Conservation (phyloP, 2,329 filamentous ascomycete genomes). For the Mycosphaerelloides madeirae region DNA sequence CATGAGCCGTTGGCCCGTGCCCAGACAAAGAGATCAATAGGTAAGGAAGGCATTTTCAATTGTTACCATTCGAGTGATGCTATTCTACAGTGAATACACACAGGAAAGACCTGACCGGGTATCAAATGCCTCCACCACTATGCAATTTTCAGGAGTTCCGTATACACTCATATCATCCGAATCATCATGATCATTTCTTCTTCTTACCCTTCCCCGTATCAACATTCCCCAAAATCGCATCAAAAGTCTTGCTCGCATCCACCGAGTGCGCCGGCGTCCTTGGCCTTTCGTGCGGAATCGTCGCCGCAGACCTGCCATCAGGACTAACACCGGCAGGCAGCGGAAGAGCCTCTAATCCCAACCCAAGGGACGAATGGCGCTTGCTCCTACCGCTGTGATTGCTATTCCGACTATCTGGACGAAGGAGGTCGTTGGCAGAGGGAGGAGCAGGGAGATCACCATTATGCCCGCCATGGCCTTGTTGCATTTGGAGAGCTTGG, state of each 20-base stretch:
- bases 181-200: constrained; percentile 15
- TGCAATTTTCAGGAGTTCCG: too few species aligned
- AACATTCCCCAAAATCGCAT: constrained; percentile 40
- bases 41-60: too few species aligned
- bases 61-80: too few species aligned
- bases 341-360: constrained; percentile 45
- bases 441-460: constrained; percentile 19
- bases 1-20: too few species aligned
- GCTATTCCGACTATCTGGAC: constrained; percentile 16
- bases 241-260: constrained; percentile 45
- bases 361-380: constrained; percentile 41
- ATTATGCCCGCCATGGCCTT: constrained; percentile 10
- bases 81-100: too few species aligned
- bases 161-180: too few species aligned
- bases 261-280: constrained; percentile 28
- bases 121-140: too few species aligned
- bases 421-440: constrained; percentile 13
- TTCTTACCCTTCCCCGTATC: constrained; percentile 28
- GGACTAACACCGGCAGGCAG: constrained; percentile 42
- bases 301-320: constrained; percentile 19
- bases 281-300: constrained; percentile 22
- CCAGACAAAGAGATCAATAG: too few species aligned
- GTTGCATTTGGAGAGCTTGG: constrained; percentile 25
- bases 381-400: constrained; percentile 24
- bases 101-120: too few species aligned